Conservation (phyloP, 352 stramenopile species). For the Phytophthora hibernalis region DNA sequence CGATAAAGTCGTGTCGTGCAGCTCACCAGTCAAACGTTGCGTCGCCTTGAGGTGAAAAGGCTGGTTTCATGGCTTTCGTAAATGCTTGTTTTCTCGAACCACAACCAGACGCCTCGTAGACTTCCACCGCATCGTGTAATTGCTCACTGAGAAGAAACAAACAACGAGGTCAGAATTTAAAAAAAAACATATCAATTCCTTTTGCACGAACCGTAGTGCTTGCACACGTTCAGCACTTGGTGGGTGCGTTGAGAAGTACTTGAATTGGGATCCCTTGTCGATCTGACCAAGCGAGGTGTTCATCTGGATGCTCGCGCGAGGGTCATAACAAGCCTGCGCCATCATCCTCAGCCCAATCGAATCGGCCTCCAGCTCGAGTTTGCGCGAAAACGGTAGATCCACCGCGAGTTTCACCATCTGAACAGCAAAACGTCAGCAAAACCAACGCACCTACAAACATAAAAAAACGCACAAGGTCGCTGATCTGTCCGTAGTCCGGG, state of each 20-base stretch:
- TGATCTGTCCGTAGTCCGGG: conserved; percentile 63
- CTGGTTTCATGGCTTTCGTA: conserved; percentile 35
- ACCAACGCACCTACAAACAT: background rate
- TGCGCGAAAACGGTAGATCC: conserved; percentile 64
- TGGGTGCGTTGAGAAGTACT: conserved; percentile 82
- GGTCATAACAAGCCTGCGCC: conserved; percentile 64
- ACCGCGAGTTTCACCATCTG: conserved; percentile 61
- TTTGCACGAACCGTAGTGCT: conserved; percentile 41
- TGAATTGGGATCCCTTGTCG: conserved; percentile 44
- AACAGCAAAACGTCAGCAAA: background rate
- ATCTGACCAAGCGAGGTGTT: conserved; percentile 47
- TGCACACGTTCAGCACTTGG: conserved; percentile 69
- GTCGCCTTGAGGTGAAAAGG: conserved; percentile 33
- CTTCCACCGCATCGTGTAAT: conserved; percentile 47
- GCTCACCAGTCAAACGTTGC: conserved; percentile 29
- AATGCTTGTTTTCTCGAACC: conserved; percentile 44
- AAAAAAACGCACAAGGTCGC: conserved; percentile 37
- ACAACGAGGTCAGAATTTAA: background rate
- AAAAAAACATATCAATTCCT: background rate
- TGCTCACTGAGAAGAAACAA: conserved; percentile 36
- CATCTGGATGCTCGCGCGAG: conserved; percentile 63
- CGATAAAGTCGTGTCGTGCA: background rate
- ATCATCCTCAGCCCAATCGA: conserved; percentile 65
- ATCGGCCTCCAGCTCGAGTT: conserved; percentile 64
- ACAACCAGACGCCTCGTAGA: conserved; percentile 58